Conservation (phyloP, 139 green algal genomes). For the Spirogloea muscicola region DNA sequence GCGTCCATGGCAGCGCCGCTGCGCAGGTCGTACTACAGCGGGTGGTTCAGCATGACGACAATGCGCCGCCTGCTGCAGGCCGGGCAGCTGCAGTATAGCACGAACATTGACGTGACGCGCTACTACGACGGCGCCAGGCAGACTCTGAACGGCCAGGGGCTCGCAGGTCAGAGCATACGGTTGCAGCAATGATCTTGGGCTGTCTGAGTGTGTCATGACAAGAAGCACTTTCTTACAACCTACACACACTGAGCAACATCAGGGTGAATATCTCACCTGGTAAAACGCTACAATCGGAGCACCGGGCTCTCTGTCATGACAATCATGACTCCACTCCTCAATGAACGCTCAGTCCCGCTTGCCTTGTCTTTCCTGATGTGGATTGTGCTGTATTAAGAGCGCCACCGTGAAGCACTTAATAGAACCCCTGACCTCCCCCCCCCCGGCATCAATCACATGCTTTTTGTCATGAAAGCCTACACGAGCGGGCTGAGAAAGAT, state of each 20-base stretch:
- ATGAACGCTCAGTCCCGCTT: not conserved
- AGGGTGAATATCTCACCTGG: not conserved
- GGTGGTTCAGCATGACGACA: constrained; percentile 50
- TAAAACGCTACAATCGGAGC: not conserved
- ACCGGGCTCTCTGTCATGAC: not conserved
- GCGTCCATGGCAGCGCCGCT: constrained; percentile 13
- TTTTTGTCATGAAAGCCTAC: too few species aligned
- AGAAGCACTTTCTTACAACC: not conserved
- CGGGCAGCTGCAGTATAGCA: constrained; percentile 53
- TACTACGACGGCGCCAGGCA: constrained; percentile 50
- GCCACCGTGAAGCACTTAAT: too few species aligned
- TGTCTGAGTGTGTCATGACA: too few species aligned
- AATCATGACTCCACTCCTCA: not conserved
- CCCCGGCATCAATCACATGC: too few species aligned
- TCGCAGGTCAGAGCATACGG: constrained; percentile 12
- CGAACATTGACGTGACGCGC: constrained; percentile 64
- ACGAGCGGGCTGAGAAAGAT: not conserved
- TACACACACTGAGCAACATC: not conserved
- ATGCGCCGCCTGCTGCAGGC: constrained; percentile 51
- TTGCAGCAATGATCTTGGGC: not conserved
- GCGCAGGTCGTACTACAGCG: constrained; percentile 37
- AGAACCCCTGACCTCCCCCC: too few species aligned
- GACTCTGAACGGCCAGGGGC: constrained; percentile 59
- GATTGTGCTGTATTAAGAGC: not conserved
- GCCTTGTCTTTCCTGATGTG: not conserved